A percentile compares a stretch with the other conserved stretches of the same genome.
Conservation (phyloP, 805 yeast species). For the Naumovozyma castellii region DNA sequence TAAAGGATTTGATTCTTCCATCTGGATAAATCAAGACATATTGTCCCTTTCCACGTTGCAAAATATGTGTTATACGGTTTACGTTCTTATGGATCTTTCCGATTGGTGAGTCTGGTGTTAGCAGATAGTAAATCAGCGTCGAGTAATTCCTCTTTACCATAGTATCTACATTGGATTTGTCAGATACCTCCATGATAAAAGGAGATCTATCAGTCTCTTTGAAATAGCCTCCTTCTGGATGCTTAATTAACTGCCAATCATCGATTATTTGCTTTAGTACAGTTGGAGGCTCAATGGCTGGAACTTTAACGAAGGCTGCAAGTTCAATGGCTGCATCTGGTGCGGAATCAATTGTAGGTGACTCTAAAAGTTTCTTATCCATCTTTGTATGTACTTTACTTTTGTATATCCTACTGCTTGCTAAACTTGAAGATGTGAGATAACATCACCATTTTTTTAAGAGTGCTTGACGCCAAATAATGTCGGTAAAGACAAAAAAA, state of each 20-base stretch:
- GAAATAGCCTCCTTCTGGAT: constrained; percentile 50
- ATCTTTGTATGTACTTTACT: not conserved
- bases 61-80: constrained; percentile 46
- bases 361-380: not conserved
- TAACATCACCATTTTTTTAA: not conserved
- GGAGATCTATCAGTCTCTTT: constrained; percentile 49
- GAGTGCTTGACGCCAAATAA: too few species aligned
- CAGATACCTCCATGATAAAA: constrained; percentile 33
- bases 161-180: not conserved
- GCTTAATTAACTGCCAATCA: constrained; percentile 32
- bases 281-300: constrained; percentile 16
- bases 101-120: constrained; percentile 41
- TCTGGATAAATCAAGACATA: constrained; percentile 45
- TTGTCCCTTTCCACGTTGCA: constrained; percentile 48
- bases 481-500: too few species aligned
- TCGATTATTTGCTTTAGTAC: constrained; percentile 29
- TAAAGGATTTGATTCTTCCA: constrained; percentile 40
- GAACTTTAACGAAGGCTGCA: constrained; percentile 12
- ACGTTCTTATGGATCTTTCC: constrained; percentile 44
- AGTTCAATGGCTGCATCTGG: constrained; percentile 9
- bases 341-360: constrained; percentile 5
- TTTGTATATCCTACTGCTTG: not conserved
- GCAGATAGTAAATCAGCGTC: constrained; percentile 43
- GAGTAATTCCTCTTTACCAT: constrained; percentile 33
- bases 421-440: not conserved